Conservation (phyloP, 805 yeast genomes). For the Ogataea ganodermae region DNA sequence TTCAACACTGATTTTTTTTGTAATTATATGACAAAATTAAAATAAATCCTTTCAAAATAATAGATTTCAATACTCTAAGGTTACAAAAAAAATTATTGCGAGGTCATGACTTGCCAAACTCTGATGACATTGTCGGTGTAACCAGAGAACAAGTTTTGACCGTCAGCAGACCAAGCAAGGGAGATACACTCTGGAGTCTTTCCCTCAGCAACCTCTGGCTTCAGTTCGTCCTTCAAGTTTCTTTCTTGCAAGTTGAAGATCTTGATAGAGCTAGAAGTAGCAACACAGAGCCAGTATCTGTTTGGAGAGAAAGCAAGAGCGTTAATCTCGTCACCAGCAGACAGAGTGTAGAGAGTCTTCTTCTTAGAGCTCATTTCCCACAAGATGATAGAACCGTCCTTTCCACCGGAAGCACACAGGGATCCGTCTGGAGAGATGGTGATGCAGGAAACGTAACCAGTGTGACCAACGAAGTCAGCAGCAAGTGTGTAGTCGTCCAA, state of each 20-base stretch:
- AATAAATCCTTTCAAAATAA: slow-evolving; percentile 14
- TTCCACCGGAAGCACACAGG: slow-evolving; percentile 98
- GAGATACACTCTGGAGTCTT: slow-evolving; percentile 98
- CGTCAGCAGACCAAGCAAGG: slow-evolving; percentile 99
- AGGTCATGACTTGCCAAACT: slow-evolving; percentile 99
- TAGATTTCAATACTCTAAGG: slow-evolving; percentile 13
- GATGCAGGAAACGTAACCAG: slow-evolving; percentile 96
- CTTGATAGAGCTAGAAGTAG: slow-evolving; percentile 97
- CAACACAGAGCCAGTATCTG: slow-evolving; percentile 99
- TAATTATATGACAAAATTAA: slow-evolving; percentile 18
- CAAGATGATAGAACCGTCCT: slow-evolving; percentile 97
- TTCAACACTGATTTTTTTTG: slow-evolving; percentile 15
- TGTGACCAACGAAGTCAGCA: slow-evolving; percentile 99
- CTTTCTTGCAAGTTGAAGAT: slow-evolving; percentile 97
- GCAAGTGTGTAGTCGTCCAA: slow-evolving; percentile 69
- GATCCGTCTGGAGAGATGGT: slow-evolving; percentile 99
- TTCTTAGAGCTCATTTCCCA: slow-evolving; percentile 91
- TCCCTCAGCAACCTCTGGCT: slow-evolving; percentile 95
- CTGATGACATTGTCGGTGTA: slow-evolving; percentile 99
- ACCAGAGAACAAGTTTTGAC: slow-evolving; percentile 99
- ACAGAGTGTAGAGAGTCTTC: slow-evolving; percentile 83
- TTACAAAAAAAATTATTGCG: slow-evolving; percentile 39
- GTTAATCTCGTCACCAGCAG: slow-evolving; percentile 94
- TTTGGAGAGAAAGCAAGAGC: slow-evolving; percentile 99
- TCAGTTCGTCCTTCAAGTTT: slow-evolving; percentile 92